Conservation (phyloP, 139 green algal genomes). For the Haematococcus lacustris region DNA sequence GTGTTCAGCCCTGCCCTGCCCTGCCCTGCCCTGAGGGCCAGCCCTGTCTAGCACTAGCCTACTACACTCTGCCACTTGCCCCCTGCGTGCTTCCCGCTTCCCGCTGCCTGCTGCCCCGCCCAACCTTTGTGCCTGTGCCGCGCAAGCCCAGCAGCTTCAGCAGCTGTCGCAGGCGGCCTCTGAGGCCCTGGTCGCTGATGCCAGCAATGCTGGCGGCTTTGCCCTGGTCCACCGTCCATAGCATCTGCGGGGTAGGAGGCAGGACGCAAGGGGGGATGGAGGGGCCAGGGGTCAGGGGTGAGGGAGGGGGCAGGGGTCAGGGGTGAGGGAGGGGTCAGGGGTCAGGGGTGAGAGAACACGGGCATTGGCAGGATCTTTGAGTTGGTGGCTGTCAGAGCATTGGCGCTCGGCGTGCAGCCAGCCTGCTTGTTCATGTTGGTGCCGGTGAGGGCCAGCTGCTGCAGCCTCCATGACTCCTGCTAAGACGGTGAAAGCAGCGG, state of each 20-base stretch:
- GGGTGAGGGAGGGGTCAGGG: not conserved
- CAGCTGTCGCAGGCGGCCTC: conserved; percentile 7
- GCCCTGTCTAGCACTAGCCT: no score
- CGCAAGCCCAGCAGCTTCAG: conserved; percentile 18
- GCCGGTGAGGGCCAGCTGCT: no score
- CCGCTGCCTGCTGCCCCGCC: not conserved
- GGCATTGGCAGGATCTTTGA: not conserved
- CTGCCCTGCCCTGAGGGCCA: no score
- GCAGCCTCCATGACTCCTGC: no score
- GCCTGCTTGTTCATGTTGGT: not conserved
- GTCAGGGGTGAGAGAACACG: not conserved
- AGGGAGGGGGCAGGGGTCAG: not conserved
- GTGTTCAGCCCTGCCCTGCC: no score
- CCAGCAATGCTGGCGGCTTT: conserved; percentile 17
- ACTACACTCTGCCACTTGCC: not conserved
- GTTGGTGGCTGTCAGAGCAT: not conserved
- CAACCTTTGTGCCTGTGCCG: not conserved
- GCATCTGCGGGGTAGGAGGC: conserved; percentile 11
- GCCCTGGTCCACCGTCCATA: conserved; percentile 27
- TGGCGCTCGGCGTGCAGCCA: not conserved
- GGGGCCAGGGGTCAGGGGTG: not conserved
- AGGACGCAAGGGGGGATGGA: not conserved
- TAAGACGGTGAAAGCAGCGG: no score
- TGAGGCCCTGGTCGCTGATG: conserved; percentile 13
- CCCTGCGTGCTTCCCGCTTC: not conserved